Conservation (phyloP, 2,329 filamentous ascomycete genomes). For the Talaromyces sp. region DNA sequence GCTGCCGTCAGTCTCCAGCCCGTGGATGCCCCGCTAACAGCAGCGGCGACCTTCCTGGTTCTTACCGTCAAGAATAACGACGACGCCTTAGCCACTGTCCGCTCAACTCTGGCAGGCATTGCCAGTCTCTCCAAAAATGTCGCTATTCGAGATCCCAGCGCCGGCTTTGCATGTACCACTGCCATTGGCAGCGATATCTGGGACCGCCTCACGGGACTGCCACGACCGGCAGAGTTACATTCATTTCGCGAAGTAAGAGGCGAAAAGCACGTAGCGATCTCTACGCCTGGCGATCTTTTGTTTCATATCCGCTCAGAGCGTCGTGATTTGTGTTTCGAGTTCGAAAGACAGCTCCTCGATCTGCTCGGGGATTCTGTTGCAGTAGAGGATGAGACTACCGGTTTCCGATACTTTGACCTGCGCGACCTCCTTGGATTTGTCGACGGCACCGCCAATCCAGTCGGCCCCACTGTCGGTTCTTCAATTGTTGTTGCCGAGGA, state of each 20-base stretch:
- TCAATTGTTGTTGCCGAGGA: constrained; percentile 41
- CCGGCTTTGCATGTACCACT: constrained; percentile 49
- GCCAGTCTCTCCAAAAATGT: constrained; percentile 50
- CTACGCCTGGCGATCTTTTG: constrained; percentile 53
- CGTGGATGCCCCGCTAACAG: constrained; percentile 50
- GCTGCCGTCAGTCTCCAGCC: constrained; percentile 28
- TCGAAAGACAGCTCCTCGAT: constrained; percentile 52
- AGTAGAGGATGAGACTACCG: constrained; percentile 50
- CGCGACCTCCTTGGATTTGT: constrained; percentile 57
- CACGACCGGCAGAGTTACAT: constrained; percentile 49
- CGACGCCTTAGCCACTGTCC: constrained; percentile 38
- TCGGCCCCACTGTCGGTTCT: constrained; percentile 40
- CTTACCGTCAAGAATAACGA: constrained; percentile 35
- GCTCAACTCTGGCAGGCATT: constrained; percentile 43
- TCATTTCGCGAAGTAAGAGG: constrained; percentile 48
- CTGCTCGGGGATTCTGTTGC: constrained; percentile 44
- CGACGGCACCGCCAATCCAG: constrained; percentile 56
- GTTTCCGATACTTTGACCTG: constrained; percentile 57
- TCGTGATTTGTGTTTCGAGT: constrained; percentile 55
- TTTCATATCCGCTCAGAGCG: constrained; percentile 57
- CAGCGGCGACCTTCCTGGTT: constrained; percentile 52
- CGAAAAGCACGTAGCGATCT: constrained; percentile 47
- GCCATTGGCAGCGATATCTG: constrained; percentile 52
- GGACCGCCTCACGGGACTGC: constrained; percentile 44
- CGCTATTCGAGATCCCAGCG: constrained; percentile 45